Base-by-base conservation (phyloP, 2,329 filamentous ascomycete species). In the Colletotrichum salicis region DNA sequence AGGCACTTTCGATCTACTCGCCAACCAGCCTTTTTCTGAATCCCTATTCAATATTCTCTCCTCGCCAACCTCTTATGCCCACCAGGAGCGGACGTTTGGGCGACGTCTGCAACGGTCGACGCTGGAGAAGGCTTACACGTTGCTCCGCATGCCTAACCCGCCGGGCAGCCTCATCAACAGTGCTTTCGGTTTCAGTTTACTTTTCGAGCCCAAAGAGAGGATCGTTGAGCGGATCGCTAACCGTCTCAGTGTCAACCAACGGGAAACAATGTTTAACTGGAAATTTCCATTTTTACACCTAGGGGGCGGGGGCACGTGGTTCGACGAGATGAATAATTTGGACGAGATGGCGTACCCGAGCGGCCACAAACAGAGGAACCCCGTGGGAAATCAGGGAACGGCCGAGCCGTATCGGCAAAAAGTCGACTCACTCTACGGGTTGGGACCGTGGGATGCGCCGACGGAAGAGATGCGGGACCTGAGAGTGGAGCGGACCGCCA, bases 291-390 rank as follows among this genome's bases (percentile, higher is more conserved):
- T 93, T 64, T 86, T 91, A 35, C 86, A 91, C 73, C 83, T 94
- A 35, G 92, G 92, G 1, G 91, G 91, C 2, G 87, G 91, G 0
- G 93, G 93, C 0, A 91, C 89, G 0, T 92, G 92, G 76, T 93
- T 90, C 75, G 65, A 69, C 27, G 68, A 70, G 27, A 54, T 70
- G 61, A 54, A 66, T 29, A 51, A 59, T 19, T 37, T 56, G 33
- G 27, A 66, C 13, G 57, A 27, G n/a, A n/a, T 31, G 22, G 68
- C 15, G 29, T 35, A 45, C 24, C 60, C 67, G 19, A 27, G 54
- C 8, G 12, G 2, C 51, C 29, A 29, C 12, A 51, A 55, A 51
- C 63, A 66, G 33, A 57, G 60, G n/a, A 12, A 76, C 27, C 74
- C 74, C 6, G 69, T 83, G 1, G 84, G 84, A 1, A 86, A 84